Evolutionary conservation across 768 basidiomycete species (phyloP).

Genomic region (Harrya chromipes): DNA sequence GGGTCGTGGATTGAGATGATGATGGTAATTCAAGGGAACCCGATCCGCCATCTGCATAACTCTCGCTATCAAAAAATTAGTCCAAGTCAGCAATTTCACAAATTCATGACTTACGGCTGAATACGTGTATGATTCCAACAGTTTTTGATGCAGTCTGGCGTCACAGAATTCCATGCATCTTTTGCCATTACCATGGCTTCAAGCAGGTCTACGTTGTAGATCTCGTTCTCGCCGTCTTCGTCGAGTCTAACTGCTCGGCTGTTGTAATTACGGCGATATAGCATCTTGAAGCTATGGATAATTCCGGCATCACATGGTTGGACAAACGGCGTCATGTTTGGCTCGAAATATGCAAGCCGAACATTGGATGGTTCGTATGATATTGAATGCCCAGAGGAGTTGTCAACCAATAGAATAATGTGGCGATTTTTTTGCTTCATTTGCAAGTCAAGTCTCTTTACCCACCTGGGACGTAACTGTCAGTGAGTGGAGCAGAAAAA

Average conservation of each 20-base stretch:
- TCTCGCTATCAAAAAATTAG: too few species aligned
- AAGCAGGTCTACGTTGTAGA: conserved; percentile 3
- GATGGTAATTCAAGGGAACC: too few species aligned
- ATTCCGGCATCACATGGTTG: not conserved
- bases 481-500: too few species aligned
- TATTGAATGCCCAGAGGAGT: not conserved
- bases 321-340: not conserved
- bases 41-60: too few species aligned
- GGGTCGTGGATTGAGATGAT: too few species aligned
- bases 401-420: not conserved
- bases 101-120: too few species aligned
- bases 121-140: too few species aligned
- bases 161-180: too few species aligned
- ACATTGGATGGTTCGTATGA: not conserved
- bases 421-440: not conserved
- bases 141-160: too few species aligned
- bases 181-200: not conserved
- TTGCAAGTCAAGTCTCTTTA: not conserved
- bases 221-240: not conserved
- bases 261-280: conserved; percentile 18
- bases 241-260: not conserved
- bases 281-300: conserved; percentile 5
- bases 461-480: not conserved
- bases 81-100: too few species aligned
- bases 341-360: not conserved